phyloP scores from a whole-genome alignment of 768 basidiomycete species.

The Omphalotus guepiniiformis region DNA sequence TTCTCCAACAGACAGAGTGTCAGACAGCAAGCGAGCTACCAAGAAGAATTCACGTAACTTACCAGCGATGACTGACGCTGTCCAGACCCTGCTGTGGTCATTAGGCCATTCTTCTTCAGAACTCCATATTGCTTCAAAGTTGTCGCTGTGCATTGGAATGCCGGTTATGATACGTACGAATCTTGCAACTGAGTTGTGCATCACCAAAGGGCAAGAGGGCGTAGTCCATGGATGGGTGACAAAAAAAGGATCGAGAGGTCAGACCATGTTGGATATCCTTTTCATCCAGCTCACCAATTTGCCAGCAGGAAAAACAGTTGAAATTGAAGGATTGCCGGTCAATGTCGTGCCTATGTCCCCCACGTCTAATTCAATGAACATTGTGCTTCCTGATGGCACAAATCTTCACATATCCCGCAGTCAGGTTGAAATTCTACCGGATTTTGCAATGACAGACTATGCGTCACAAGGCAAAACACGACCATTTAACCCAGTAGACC shows the following conservation, averaged over 20 bases:
- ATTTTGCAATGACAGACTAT: slow-evolving; percentile 28
- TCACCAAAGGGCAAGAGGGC: slow-evolving; percentile 6
- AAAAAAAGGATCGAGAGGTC: background rate
- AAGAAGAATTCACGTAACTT: background rate
- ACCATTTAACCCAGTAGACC: slow-evolving; percentile 24
- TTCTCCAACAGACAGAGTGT: background rate
- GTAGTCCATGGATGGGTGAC: slow-evolving; percentile 9
- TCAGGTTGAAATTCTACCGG: slow-evolving; percentile 21
- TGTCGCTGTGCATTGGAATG: slow-evolving; percentile 14
- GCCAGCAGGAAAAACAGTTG: background rate
- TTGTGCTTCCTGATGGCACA: background rate
- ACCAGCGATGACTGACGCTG: background rate
- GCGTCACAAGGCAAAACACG: slow-evolving; percentile 24
- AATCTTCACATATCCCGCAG: background rate
- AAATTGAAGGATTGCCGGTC: slow-evolving; percentile 9
- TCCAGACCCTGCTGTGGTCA: slow-evolving; percentile 9
- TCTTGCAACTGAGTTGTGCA: slow-evolving; percentile 11
- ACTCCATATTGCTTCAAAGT: slow-evolving; percentile 7
- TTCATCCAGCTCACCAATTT: slow-evolving; percentile 12
- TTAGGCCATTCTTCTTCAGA: slow-evolving; percentile 11
- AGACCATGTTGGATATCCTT: slow-evolving; percentile 6
- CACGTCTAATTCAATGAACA: background rate
- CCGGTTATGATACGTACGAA: slow-evolving; percentile 13
- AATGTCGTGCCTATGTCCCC: slow-evolving; percentile 17
- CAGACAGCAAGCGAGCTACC: background rate